Evolutionary conservation across 345 rosid genomes (phyloP), one percentile per base, ranked within the genome.

Genomic region (Carallia brachiata): DNA sequence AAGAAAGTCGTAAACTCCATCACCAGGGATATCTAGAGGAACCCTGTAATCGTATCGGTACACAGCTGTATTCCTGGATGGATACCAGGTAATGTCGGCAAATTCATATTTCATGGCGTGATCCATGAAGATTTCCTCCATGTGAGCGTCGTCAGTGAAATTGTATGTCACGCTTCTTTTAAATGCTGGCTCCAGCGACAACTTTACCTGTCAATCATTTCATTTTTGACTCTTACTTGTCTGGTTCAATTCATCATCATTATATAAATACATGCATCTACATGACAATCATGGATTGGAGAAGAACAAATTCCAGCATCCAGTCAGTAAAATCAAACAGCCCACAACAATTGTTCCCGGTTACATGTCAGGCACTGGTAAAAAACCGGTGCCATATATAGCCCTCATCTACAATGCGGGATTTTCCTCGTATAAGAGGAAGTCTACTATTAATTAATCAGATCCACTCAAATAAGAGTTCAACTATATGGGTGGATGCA

Each of bases 71-170:
- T 66, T 76, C 67, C 70, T 86, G 4, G 97, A 94, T 30, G 97
- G 95, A 60, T 94, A 90, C 98, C 98, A 91, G 4, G 90, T 81
- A 37, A 91, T 86, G 64, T 91, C 98, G 27, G 84, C 98, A 53
- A 94, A 91, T 65, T 91, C 97, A 59, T 79, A 76, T 52, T 76
- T 74, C 75, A 72, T 87, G 0, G 87, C 97, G 70, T 94, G 97
- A 3, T 83, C 87, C 30, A 84, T 65, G 59, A 83, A 83, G 2
- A 58, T 30, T n/a, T 84, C 83, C 76, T 91, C 96, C 17, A 94
- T 67, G 5, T 52, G 67, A 28, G 58, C 78, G 73, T 94, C 98
- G 4, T 81, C 75, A 9, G 95, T 89, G 79, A 87, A 91, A 76
- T 88, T 80, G 34, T 84, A 94, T 0, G 88, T 80, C 40, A 91